Percentiles rank a stretch among this genome's conserved stretches.
Conservation (phyloP, 805 yeast species). For the Metschnikowia baotianmanensis region DNA sequence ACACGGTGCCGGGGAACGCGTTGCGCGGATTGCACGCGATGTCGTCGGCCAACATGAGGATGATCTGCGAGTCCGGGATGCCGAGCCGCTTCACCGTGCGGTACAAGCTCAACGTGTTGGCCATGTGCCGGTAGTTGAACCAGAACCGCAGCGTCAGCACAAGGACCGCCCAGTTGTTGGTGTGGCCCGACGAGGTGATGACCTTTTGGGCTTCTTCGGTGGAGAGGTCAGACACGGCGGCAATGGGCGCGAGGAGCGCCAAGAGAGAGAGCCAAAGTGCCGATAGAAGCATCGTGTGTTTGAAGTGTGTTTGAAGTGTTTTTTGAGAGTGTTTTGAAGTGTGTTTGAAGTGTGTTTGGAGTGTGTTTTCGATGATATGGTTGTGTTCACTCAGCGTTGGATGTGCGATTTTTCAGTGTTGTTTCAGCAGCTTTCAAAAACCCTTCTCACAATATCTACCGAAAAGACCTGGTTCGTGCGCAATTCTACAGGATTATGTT, state of each 20-base stretch:
- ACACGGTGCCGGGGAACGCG: conserved; percentile 93
- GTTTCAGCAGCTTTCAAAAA: too few relatives aligned
- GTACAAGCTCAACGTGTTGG: conserved; percentile 90
- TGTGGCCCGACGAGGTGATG: conserved; percentile 46
- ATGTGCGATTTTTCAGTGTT: too few relatives aligned
- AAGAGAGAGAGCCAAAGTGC: conserved; percentile 1
- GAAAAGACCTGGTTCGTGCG: too few relatives aligned
- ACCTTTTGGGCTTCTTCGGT: conserved; percentile 2
- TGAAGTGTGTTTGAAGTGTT: not conserved
- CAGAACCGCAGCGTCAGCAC: conserved; percentile 96
- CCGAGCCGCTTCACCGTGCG: conserved; percentile 95
- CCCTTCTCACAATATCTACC: too few relatives aligned
- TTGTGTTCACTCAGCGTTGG: too few relatives aligned
- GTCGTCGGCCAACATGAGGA: conserved; percentile 94
- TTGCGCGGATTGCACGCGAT: conserved; percentile 96
- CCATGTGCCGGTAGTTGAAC: conserved; percentile 98
- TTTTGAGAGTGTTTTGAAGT: not conserved
- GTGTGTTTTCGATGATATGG: too few relatives aligned
- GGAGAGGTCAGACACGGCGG: not conserved
- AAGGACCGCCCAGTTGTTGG: conserved; percentile 78
- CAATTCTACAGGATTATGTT: too few relatives aligned
- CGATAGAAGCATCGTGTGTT: conserved; percentile 3
- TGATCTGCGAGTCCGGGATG: conserved; percentile 96
- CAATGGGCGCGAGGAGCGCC: not conserved
- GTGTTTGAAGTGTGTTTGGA: too few relatives aligned